Conservation (phyloP, 2,329 filamentous ascomycete genomes). For the Botrytis deweyae region DNA sequence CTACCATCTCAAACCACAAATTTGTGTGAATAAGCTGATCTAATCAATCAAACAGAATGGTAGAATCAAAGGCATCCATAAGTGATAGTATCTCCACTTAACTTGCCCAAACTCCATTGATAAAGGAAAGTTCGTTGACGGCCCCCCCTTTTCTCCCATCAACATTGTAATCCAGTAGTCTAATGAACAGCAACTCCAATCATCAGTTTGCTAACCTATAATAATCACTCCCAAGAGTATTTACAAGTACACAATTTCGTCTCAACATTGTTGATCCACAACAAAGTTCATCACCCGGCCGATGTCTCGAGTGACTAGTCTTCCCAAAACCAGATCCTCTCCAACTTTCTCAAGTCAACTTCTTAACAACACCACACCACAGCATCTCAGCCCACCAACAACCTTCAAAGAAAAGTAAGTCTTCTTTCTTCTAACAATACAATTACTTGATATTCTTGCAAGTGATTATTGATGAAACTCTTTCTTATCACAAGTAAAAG, state of each 20-base stretch:
- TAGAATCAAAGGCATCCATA: neutral
- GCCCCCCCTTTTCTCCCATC: neutral
- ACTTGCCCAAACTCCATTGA: neutral
- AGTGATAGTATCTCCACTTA: fast-evolving
- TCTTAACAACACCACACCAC: neutral
- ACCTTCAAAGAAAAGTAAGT: neutral
- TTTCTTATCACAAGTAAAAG: neutral
- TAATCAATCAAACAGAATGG: neutral
- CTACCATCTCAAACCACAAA: neutral
- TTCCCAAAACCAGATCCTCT: neutral
- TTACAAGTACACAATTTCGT: neutral
- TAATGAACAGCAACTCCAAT: neutral
- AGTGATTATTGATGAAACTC: neutral
- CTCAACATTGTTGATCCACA: neutral
- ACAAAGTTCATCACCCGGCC: neutral
- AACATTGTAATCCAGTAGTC: neutral
- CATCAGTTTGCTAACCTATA: neutral
- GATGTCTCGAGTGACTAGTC: neutral
- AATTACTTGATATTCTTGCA: neutral
- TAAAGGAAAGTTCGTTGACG: neutral
- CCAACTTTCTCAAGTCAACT: neutral
- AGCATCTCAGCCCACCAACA: neutral
- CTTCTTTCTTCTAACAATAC: neutral
- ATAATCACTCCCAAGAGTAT: neutral
- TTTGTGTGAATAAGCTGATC: neutral